Evolutionary conservation across 129 eudicot genomes (phyloP), one percentile per base, ranked within the genome.

Genomic region (Scalesia atractyloides): DNA sequence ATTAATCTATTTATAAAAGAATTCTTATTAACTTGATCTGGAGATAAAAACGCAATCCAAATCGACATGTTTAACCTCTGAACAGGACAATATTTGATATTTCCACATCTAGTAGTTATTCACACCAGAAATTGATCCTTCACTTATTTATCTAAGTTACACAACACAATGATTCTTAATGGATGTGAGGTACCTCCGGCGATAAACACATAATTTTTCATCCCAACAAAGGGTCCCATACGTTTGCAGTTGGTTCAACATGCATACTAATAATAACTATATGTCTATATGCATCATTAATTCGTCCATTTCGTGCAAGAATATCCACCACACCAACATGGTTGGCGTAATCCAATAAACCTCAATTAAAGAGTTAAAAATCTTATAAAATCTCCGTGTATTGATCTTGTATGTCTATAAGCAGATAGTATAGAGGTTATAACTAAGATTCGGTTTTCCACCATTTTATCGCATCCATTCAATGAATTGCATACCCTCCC

Each of bases 311-410:
- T 53, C 98, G 84, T 47, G 92, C 90, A 71, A 93, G 92, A 70
- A 93, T 96, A 84, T 93, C 98, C 50, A 93, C 96, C 78, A 87
- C 84, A 82, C 96, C 90, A 39, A 89, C 90, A 82, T 84, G 15
- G 85, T 87, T 11, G 97, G 96, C 69, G 84, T 70, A 50, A 87
- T 58, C 36, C 73, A 62, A 63, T 84, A 78, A 67, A 82, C 70
- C 59, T 82, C 50, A 17, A 81, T 84, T 67, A 93, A 76, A 43
- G 95, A 87, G 72, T 81, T 66, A 84, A 89, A 93, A 26, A 87
- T 80, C 53, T 56, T 54, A 26, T 1, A 56, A 93, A 81, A 44
- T 96, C 98, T 71, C 89, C 92, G 30, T 87, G 80, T 50, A 93
- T 76, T 59, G 87, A 87, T 66, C 98, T 95, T 20, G 88, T 53